Evolutionary conservation across 768 basidiomycete species (phyloP).

Genomic region (Mycena capillaripes): DNA sequence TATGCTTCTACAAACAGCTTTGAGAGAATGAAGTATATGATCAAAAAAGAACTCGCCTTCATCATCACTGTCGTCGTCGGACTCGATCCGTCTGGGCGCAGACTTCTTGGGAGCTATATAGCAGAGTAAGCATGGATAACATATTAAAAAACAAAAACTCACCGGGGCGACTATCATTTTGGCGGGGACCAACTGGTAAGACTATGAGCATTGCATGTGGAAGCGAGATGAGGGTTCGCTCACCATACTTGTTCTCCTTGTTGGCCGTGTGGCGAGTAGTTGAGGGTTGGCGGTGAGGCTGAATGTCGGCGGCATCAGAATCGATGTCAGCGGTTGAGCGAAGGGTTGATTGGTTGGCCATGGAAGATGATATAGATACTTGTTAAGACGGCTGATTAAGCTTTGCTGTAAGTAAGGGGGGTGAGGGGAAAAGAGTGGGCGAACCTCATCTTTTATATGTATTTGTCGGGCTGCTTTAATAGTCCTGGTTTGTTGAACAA

Average conservation of each 20-base stretch:
- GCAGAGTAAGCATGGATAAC: too few species aligned
- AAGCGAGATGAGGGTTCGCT: too few species aligned
- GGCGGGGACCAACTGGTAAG: neutral
- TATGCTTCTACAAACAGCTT: neutral
- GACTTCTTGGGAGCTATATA: neutral
- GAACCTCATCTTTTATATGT: neutral
- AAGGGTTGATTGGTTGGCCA: too few species aligned
- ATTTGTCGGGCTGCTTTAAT: neutral
- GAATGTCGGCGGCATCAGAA: too few species aligned
- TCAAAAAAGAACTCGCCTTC: neutral
- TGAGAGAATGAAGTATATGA: neutral
- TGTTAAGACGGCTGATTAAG: neutral
- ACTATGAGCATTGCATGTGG: too few species aligned
- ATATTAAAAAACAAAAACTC: too few species aligned
- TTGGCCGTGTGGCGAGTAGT: too few species aligned
- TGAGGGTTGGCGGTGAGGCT: too few species aligned
- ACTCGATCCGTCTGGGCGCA: neutral
- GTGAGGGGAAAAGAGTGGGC: neutral
- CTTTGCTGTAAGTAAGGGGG: neutral
- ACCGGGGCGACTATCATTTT: neutral
- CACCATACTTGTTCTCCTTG: too few species aligned
- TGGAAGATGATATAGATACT: too few species aligned
- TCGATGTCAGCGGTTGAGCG: too few species aligned
- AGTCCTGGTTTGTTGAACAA: neutral
- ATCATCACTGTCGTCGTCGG: neutral